Evolutionary conservation across 2,329 filamentous ascomycete species (phyloP).

Genomic region (Metarhizium brunneum): DNA sequence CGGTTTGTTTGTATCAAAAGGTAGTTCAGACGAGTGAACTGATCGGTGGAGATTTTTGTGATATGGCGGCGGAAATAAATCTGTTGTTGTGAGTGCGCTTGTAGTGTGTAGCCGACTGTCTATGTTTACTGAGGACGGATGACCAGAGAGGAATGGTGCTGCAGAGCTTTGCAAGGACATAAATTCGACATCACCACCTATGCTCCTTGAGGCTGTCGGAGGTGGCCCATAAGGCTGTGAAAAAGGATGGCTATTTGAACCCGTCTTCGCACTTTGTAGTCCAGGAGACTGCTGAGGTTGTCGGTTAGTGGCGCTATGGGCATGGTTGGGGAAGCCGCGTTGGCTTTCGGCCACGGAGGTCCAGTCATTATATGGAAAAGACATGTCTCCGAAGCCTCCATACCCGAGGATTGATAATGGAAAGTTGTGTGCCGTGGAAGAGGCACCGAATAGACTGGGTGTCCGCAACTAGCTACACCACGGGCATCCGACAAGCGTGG

Average conservation of each 20-base stretch:
- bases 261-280: not conserved
- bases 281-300: not conserved
- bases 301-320: not conserved
- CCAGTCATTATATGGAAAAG: slow-evolving; percentile 15
- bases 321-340: slow-evolving; percentile 9
- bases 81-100: not conserved
- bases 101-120: not conserved
- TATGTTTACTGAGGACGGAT: not conserved
- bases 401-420: slow-evolving; percentile 7
- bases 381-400: slow-evolving; percentile 13
- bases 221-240: not conserved
- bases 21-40: not conserved
- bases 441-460: slow-evolving; percentile 11
- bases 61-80: not conserved
- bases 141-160: not conserved
- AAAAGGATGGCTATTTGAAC: not conserved
- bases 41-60: not conserved
- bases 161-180: not conserved
- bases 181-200: not conserved
- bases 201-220: not conserved
- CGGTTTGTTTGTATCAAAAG: not conserved
- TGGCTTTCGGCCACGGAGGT: slow-evolving; percentile 11
- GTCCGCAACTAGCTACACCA: slow-evolving; percentile 3
- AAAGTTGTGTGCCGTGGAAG: slow-evolving; percentile 11
- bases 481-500: slow-evolving; percentile 8